Evolutionary conservation across 2,329 filamentous ascomycete genomes (phyloP), one percentile per base, ranked within the genome.

Genomic region (Acrodontium crateriforme): DNA sequence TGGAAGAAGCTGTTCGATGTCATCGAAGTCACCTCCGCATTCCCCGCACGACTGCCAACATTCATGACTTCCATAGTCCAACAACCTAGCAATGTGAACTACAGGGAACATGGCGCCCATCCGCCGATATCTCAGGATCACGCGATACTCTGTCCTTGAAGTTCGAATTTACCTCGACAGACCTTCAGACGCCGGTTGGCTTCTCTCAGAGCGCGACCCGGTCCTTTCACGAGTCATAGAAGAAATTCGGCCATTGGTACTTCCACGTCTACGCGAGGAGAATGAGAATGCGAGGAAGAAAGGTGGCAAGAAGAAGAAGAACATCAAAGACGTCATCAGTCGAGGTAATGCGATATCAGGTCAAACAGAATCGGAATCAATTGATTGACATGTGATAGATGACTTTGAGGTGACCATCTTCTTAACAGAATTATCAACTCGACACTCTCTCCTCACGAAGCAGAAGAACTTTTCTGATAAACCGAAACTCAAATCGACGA

Each of bases 341-440:
- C 65, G 80, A 65, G 84, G 84, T 87, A 54, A 36, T 65, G 50
- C 19, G 21, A 17, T 13, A n/a, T 9, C 22, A 7, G 17, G 5
- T 8, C 9, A 27, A 6, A 16, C 9, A 8, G 5, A 10, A 4
- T 22, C 20, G 4, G 20, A 22, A 12, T n/a, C 18, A 22, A 5
- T 24, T 15, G 16, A 15, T 17, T 25, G 13, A 17, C 19, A 13
- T 25, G 15, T 22, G 11, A 35, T 44, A 89, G 87, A 94, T 54
- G 87, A 93, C 42, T 98, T 94, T 49, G 84, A 95, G 50, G 83
- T 94, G 9, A 81, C 84, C 19, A 79, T 98, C 39, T 95, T 94
- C 57, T 63, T 98, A 40, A 91, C 81, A 24, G 82, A 93, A 53
- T 79, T 78, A 6, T 75, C 71, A 28, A 85, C 78, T 3, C 73